Evolutionary conservation across 2,329 filamentous ascomycete species (phyloP).

Genomic region (Diplodia seriata): DNA sequence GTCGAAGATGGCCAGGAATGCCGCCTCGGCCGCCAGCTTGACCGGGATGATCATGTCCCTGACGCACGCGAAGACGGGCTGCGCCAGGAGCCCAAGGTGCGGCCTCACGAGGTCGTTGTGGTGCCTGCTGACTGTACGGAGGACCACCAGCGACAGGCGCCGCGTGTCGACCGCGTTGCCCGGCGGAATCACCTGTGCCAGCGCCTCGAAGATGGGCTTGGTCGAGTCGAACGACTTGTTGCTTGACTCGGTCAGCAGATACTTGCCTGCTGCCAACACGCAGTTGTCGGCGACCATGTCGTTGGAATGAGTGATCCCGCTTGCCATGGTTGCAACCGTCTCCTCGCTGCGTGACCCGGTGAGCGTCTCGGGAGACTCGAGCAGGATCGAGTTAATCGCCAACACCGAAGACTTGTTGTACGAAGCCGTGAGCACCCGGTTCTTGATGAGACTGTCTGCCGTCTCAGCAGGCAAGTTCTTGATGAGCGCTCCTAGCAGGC

Average conservation of each 20-base stretch:
- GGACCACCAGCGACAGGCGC: slow-evolving; percentile 82
- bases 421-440: slow-evolving; percentile 78
- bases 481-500: slow-evolving; percentile 85
- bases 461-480: slow-evolving; percentile 80
- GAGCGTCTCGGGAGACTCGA: slow-evolving; percentile 77
- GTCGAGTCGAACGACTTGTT: slow-evolving; percentile 75
- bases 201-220: slow-evolving; percentile 79
- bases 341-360: slow-evolving; percentile 74
- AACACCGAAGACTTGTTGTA: slow-evolving; percentile 81
- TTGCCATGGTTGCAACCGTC: slow-evolving; percentile 75
- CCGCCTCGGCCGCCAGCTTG: slow-evolving; percentile 92
- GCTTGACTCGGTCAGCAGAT: slow-evolving; percentile 71
- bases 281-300: slow-evolving; percentile 86
- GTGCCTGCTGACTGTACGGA: slow-evolving; percentile 82
- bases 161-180: slow-evolving; percentile 83
- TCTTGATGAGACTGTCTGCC: slow-evolving; percentile 66
- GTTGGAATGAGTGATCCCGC: slow-evolving; percentile 75
- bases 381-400: slow-evolving; percentile 84
- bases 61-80: slow-evolving; percentile 86
- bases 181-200: slow-evolving; percentile 77
- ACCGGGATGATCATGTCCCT: slow-evolving; percentile 92
- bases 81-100: slow-evolving; percentile 79
- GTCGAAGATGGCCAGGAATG: slow-evolving; percentile 88
- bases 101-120: slow-evolving; percentile 82
- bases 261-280: slow-evolving; percentile 90